phyloP scores from a whole-genome alignment of 352 stramenopile species.

The Lagenidium giganteum region DNA sequence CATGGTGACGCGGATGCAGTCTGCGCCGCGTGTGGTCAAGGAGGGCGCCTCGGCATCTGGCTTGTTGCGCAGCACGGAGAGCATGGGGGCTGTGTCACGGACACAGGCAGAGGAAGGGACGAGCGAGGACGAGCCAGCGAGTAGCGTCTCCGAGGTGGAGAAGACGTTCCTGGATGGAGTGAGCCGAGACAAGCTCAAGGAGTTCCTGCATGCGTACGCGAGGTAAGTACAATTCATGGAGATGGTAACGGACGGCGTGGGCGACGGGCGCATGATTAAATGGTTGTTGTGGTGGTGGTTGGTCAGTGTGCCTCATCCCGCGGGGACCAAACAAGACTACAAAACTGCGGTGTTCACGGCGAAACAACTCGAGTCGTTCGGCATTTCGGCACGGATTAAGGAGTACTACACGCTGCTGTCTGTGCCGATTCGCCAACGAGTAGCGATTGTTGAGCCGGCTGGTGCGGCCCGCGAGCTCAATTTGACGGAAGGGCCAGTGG shows the following conservation, averaged over 20 bases:
- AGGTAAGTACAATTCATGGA: no score
- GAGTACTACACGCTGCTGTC: conserved; percentile 55
- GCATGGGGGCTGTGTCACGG: not conserved
- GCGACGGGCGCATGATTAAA: no score
- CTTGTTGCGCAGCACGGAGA: not conserved
- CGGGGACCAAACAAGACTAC: conserved; percentile 49
- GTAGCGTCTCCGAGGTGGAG: no score
- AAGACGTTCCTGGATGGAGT: conserved; percentile 25
- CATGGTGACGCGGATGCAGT: conserved; percentile 11
- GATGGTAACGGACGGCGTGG: no score
- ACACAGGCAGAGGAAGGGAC: conserved; percentile 4
- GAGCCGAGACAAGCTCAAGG: conserved; percentile 20
- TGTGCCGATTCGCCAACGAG: conserved; percentile 36
- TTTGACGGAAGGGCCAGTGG: conserved; percentile 50
- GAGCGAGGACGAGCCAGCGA: conserved; percentile 11
- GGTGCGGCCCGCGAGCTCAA: conserved; percentile 28
- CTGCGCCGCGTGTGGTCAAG: not conserved
- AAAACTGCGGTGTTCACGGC: conserved; percentile 54
- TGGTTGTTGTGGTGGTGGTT: no score
- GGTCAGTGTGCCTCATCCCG: conserved; percentile 38
- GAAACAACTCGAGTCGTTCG: conserved; percentile 17
- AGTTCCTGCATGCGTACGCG: conserved; percentile 46
- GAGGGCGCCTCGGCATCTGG: no score
- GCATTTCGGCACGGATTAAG: conserved; percentile 40
- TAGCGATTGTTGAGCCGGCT: conserved; percentile 41